phyloP scores from a whole-genome alignment of 1,284 basidiomycete species.

The Leccinum subspadiceum region DNA sequence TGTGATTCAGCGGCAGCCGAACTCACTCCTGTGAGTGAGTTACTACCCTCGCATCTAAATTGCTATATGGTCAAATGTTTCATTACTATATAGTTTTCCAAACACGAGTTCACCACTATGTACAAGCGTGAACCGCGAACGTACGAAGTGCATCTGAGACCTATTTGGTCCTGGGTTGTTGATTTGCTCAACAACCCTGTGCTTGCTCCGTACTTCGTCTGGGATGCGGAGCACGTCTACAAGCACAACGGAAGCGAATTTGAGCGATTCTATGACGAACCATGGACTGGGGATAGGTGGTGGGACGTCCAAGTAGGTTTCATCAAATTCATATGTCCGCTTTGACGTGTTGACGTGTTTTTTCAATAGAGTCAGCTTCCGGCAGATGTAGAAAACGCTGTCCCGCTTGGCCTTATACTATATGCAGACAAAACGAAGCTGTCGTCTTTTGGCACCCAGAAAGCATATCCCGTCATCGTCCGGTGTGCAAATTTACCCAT shows the following conservation, averaged over 20 bases:
- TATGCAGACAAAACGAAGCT: constrained; percentile 21
- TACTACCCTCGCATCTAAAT: neutral
- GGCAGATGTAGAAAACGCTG: neutral
- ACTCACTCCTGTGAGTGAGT: constrained; percentile 1
- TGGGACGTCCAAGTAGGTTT: constrained; percentile 33
- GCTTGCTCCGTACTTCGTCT: constrained; percentile 18
- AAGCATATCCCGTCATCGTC: constrained; percentile 45
- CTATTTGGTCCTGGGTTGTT: constrained; percentile 29
- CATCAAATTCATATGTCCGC: neutral
- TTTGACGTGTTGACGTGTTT: neutral
- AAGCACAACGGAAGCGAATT: constrained; percentile 24
- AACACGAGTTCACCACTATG: neutral
- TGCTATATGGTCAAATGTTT: neutral
- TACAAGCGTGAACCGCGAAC: constrained; percentile 2
- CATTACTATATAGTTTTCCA: neutral
- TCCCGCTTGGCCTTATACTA: constrained; percentile 13
- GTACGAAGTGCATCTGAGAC: constrained; percentile 5
- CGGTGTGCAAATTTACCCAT: constrained; percentile 37
- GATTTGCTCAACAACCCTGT: constrained; percentile 24
- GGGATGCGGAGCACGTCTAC: constrained; percentile 11
- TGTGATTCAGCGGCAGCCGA: neutral
- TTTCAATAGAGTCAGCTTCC: neutral
- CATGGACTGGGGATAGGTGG: constrained; percentile 28
- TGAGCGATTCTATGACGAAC: constrained; percentile 29
- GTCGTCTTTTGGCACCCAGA: constrained; percentile 25